Evolutionary conservation across 169 alveolate species (phyloP).

Genomic region (Cryptosporidium muris): DNA sequence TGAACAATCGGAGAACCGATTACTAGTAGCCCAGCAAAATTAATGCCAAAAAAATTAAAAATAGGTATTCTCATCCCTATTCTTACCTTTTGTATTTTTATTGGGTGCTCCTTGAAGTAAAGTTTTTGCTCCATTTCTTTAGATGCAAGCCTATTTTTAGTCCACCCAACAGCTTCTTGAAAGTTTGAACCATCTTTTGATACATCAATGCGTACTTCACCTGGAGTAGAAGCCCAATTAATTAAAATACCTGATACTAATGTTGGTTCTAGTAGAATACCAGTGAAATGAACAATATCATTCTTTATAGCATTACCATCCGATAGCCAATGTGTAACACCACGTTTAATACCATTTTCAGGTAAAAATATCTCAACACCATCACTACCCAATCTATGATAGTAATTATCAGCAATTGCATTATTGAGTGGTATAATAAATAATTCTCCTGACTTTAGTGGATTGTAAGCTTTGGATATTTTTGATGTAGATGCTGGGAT

Average conservation of each 20-base stretch:
- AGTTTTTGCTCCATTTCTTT: constrained; percentile 62
- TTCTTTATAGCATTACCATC: constrained; percentile 66
- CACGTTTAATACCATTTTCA: constrained; percentile 70
- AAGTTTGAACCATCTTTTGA: constrained; percentile 55
- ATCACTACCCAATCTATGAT: constrained; percentile 60
- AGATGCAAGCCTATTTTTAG: constrained; percentile 39
- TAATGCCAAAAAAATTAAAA: constrained; percentile 48
- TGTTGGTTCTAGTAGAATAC: constrained; percentile 64
- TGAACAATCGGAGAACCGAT: constrained; percentile 70
- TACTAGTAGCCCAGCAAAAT: constrained; percentile 50
- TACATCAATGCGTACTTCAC: constrained; percentile 65
- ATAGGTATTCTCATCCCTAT: constrained; percentile 53
- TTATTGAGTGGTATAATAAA: constrained; percentile 50
- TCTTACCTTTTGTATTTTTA: constrained; percentile 36
- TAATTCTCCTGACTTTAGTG: constrained; percentile 59
- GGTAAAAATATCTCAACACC: constrained; percentile 51
- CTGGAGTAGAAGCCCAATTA: constrained; percentile 72
- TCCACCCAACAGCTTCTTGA: constrained; percentile 68
- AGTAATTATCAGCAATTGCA: constrained; percentile 62
- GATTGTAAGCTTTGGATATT: constrained; percentile 59
- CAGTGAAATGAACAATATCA: constrained; percentile 53
- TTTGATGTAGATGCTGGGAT: constrained; percentile 47
- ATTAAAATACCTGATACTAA: constrained; percentile 67
- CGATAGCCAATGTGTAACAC: constrained; percentile 66
- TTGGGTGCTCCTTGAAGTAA: constrained; percentile 54